These are phyloP conservation scores for Coprinellus aureogranulatus DNA, from an alignment of 768 basidiomycete genomes.

Conservation along the genomic window DNA sequence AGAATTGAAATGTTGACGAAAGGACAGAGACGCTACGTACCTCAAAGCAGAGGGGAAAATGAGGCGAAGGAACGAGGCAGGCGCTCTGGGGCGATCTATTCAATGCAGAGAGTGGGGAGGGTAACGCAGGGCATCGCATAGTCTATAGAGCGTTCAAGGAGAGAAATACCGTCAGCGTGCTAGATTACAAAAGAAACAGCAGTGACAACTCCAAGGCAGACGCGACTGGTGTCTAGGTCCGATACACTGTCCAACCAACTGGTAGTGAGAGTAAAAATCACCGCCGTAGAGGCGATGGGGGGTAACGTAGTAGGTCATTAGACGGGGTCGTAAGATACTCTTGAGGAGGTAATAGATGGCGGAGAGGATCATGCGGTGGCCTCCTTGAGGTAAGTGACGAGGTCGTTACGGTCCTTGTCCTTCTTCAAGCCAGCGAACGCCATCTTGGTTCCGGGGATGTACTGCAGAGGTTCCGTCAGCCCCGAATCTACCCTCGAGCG, in stretches of 20 bases:
- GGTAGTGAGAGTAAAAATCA: background rate
- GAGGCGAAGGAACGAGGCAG: too few relatives aligned
- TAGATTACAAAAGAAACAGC: too few relatives aligned
- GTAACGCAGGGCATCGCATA: too few relatives aligned
- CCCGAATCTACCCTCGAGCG: background rate
- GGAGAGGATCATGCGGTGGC: conserved; percentile 15
- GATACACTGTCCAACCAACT: background rate
- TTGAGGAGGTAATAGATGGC: background rate
- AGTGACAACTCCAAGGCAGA: background rate
- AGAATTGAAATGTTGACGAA: too few relatives aligned
- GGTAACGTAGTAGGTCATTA: background rate
- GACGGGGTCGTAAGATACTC: background rate
- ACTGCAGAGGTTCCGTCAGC: conserved; percentile 43
- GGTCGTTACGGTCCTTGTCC: conserved; percentile 94
- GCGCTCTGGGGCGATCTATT: too few relatives aligned
- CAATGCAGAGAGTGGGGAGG: too few relatives aligned
- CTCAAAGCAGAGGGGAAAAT: too few relatives aligned
- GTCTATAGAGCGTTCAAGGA: too few relatives aligned
- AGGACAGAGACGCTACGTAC: too few relatives aligned
- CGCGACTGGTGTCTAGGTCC: background rate
- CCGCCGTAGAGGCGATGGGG: background rate
- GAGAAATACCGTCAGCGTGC: too few relatives aligned
- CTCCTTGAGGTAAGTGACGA: conserved; percentile 81
- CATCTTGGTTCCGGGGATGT: conserved; percentile 98
- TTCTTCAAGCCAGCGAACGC: conserved; percentile 98